Percentiles rank a stretch among this genome's conserved stretches.
phyloP scores from a whole-genome alignment of 2,329 filamentous ascomycete genomes.

The Colletotrichum sp. region DNA sequence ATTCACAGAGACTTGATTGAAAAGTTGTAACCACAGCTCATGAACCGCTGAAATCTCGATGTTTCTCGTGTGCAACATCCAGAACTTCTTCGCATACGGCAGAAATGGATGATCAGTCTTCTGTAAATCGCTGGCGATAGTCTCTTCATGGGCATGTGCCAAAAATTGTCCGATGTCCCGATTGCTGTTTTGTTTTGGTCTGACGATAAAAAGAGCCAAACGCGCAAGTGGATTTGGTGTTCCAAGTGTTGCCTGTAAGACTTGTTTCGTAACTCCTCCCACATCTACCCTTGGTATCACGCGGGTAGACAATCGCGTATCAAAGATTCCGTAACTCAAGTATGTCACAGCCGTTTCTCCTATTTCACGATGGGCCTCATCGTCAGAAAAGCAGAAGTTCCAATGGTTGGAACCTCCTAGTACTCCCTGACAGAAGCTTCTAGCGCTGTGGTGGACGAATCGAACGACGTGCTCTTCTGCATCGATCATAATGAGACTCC shows the following conservation, averaged over 20 bases:
- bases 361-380: not conserved
- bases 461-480: not conserved
- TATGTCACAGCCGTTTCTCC: not conserved
- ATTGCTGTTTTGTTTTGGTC: not conserved
- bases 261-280: no score
- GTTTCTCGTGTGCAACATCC: not conserved
- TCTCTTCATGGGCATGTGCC: not conserved
- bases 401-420: not conserved
- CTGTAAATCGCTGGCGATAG: no score
- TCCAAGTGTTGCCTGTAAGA: no score
- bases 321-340: not conserved
- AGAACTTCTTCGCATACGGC: not conserved
- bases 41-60: accelerated
- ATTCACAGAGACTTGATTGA: not conserved
- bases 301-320: no score
- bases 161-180: not conserved
- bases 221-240: no score
- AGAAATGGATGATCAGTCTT: not conserved
- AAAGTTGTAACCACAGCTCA: not conserved
- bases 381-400: not conserved
- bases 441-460: not conserved
- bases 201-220: no score
- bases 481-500: not conserved
- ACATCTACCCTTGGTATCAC: no score
- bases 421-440: not conserved